Evolutionary conservation across 1,284 basidiomycete species (phyloP).

Genomic region (Microbotryum saponariae): DNA sequence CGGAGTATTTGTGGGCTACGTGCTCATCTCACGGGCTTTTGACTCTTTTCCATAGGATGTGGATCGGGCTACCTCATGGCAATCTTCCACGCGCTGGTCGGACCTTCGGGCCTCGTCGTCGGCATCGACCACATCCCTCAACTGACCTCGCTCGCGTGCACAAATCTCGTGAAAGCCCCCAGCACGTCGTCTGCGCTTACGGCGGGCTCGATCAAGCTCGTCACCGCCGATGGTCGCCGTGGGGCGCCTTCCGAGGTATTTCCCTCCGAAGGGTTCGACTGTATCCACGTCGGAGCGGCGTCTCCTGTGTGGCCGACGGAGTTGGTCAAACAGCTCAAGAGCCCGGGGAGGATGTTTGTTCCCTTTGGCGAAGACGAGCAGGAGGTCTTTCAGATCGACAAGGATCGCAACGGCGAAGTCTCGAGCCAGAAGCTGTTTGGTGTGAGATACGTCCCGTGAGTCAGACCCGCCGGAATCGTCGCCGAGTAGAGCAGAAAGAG

Average conservation of each 20-base stretch:
- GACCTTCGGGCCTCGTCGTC: constrained; percentile 57
- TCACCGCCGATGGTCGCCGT: constrained; percentile 54
- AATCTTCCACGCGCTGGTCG: constrained; percentile 66
- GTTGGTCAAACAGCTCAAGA: constrained; percentile 49
- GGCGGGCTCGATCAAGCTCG: constrained; percentile 25
- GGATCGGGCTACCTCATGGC: constrained; percentile 71
- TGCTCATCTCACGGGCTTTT: background rate
- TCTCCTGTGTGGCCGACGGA: constrained; percentile 40
- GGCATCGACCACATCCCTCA: constrained; percentile 86
- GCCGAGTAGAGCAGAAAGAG: too few species aligned
- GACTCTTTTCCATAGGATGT: constrained; percentile 10
- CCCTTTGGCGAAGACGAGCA: constrained; percentile 62
- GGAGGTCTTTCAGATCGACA: constrained; percentile 60
- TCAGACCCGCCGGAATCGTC: too few species aligned
- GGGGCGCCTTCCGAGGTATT: constrained; percentile 16
- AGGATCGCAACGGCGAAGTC: constrained; percentile 63
- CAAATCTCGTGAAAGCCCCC: constrained; percentile 66
- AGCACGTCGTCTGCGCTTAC: constrained; percentile 40
- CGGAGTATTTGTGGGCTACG: background rate
- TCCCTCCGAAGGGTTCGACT: constrained; percentile 40
- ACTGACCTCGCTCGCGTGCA: constrained; percentile 57
- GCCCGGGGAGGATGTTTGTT: constrained; percentile 86
- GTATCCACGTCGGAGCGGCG: constrained; percentile 92
- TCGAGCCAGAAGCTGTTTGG: constrained; percentile 63
- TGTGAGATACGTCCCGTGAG: constrained; percentile 52